Evolutionary conservation across 257 asterid genomes (phyloP), one percentile per base, ranked within the genome.

Genomic region (Nicotiana noctiflora): DNA sequence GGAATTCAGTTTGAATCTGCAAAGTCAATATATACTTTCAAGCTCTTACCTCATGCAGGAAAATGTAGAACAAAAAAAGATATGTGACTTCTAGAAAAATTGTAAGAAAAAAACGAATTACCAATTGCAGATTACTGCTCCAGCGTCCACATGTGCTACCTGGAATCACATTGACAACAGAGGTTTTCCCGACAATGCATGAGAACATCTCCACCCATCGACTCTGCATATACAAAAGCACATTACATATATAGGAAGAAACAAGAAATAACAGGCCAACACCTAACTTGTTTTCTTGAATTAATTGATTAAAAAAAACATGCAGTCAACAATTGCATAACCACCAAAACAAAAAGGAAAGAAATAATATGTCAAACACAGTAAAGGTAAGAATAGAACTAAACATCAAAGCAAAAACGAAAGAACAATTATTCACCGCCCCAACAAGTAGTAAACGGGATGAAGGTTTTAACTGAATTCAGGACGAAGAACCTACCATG

Each of bases 1-100:
- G 98, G 85, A 94, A 88, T 84, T 95, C 97, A 0, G 91, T 90
- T 63, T 92, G 91, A 93, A 95, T 91, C 97, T 95, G 84, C 13
- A 56, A 59, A 77, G 49, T 15, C 15, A 75, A 34, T 70, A 40
- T 40, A 8, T 8, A 55, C 44, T 64, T 67, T 29, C 70, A 55
- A 79, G 6, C n/a, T 37, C 40, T 59, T 31, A 82, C 49, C 12
- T 8, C 12, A 32, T 68, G 34, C 12, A 19, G 15, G 46, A 57
- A 44, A 40, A 10, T n/a, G 15, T 34, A 52, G 0, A 81, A 51
- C 12, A 32, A 32, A 46, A 19, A 1, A 17, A 27, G 9, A n/a
- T 9, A 10, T 34, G 9, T 67, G 12, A 9, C 6, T 68, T 68
- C 25, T 6, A 40, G 13, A 15, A 29, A 82, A n/a, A 51, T 19